These are phyloP conservation scores for Coemansia umbellata DNA, from an alignment of 192 early-diverging fungal genomes.

Conservation along the genomic window DNA sequence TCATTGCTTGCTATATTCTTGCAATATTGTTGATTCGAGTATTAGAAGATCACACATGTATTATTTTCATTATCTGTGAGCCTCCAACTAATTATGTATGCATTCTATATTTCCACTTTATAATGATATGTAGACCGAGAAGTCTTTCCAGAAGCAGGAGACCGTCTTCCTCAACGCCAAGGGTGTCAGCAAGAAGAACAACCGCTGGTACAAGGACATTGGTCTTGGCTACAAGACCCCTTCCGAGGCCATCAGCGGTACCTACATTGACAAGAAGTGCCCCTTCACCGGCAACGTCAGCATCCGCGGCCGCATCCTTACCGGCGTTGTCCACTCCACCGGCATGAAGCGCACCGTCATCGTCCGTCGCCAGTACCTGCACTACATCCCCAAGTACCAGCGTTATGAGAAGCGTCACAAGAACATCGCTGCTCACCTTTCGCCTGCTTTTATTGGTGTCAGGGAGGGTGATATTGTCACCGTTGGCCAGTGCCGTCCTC, in stretches of 20 bases:
- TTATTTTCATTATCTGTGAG: neutral
- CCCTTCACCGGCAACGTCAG: slow-evolving; percentile 95
- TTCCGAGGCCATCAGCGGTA: slow-evolving; percentile 92
- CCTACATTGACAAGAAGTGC: slow-evolving; percentile 99
- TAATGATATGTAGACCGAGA: slow-evolving; percentile 70
- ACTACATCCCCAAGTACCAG: slow-evolving; percentile 99
- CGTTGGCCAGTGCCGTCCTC: slow-evolving; percentile 98
- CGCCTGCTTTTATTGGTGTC: slow-evolving; percentile 92
- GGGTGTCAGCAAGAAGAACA: slow-evolving; percentile 62
- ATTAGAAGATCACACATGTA: too few species aligned
- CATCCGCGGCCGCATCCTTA: slow-evolving; percentile 97
- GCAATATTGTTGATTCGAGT: too few species aligned
- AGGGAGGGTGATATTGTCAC: slow-evolving; percentile 86
- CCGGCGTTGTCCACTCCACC: slow-evolving; percentile 85
- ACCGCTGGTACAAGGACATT: slow-evolving; percentile 97
- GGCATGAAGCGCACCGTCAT: slow-evolving; percentile 99
- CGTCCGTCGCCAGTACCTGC: slow-evolving; percentile 98
- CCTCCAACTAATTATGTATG: too few species aligned
- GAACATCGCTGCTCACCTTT: slow-evolving; percentile 96
- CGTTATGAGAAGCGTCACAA: slow-evolving; percentile 99
- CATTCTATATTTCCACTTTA: too few species aligned
- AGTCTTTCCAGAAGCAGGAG: slow-evolving; percentile 95
- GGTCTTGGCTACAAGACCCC: slow-evolving; percentile 99
- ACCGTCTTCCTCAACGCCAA: slow-evolving; percentile 91
- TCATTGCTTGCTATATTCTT: too few species aligned